A percentile compares a stretch with the other conserved stretches of the same genome.
These are phyloP conservation scores for Aureobasidium sp. DNA, from an alignment of 2,329 filamentous ascomycete genomes.

Conservation along the genomic window DNA sequence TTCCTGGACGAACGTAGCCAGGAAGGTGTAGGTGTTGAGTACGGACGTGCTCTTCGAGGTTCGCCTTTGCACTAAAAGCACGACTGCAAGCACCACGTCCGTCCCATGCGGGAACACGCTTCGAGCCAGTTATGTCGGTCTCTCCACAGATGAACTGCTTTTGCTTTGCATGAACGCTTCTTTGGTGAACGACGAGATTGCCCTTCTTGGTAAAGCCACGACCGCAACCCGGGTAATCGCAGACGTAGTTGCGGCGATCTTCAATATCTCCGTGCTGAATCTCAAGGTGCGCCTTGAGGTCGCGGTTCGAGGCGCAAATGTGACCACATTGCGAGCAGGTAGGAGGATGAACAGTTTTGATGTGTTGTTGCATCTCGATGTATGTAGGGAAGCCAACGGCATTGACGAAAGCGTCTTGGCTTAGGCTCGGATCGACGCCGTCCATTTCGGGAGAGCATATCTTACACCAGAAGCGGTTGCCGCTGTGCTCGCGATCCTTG, in stretches of 20 bases:
- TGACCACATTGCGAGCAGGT: slow-evolving; percentile 67
- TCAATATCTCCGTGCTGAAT: slow-evolving; percentile 49
- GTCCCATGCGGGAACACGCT: slow-evolving; percentile 52
- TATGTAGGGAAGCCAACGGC: slow-evolving; percentile 56
- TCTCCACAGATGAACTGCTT: slow-evolving; percentile 70
- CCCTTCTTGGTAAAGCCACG: slow-evolving; percentile 73
- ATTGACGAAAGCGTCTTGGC: slow-evolving; percentile 11
- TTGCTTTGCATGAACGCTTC: slow-evolving; percentile 65
- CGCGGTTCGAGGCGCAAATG: slow-evolving; percentile 55
- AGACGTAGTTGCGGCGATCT: slow-evolving; percentile 39
- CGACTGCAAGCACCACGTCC: slow-evolving; percentile 62
- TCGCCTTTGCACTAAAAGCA: slow-evolving; percentile 66
- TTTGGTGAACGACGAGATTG: slow-evolving; percentile 75
- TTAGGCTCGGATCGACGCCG: slow-evolving; percentile 22
- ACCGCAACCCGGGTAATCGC: slow-evolving; percentile 58
- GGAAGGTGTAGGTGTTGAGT: slow-evolving; percentile 65
- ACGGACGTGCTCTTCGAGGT: slow-evolving; percentile 75
- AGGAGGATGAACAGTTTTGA: slow-evolving; percentile 61
- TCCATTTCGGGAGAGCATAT: slow-evolving; percentile 48
- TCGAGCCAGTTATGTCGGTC: slow-evolving; percentile 52
- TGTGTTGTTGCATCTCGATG: slow-evolving; percentile 62
- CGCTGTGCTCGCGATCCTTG: slow-evolving; percentile 58
- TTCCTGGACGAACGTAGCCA: slow-evolving; percentile 28
- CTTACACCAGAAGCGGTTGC: slow-evolving; percentile 65
- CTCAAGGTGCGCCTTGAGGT: slow-evolving; percentile 70